A percentile compares a stretch with the other conserved stretches of the same genome.
phyloP scores from a whole-genome alignment of 371 early-diverging fungal species.

The Cokeromyces recurvatus region DNA sequence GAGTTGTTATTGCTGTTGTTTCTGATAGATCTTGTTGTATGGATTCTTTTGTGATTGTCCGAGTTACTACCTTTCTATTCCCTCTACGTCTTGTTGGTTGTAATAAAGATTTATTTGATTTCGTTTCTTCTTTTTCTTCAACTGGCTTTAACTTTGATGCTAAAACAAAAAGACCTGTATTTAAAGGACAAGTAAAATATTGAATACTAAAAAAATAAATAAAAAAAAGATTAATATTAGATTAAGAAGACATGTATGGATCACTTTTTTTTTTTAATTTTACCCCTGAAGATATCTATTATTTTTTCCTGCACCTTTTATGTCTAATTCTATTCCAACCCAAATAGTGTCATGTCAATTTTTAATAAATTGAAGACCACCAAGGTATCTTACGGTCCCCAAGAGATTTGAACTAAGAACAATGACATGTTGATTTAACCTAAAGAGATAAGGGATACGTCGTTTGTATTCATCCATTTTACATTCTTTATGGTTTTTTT shows the following conservation, averaged over 20 bases:
- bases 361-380: slow-evolving; percentile 10
- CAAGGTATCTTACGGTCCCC: slow-evolving; percentile 61
- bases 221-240: not conserved
- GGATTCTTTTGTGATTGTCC: too few species aligned
- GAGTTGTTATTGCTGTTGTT: too few species aligned
- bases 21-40: slow-evolving; percentile 16
- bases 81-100: not conserved
- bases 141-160: slow-evolving; percentile 44
- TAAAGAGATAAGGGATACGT: too few species aligned
- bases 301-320: slow-evolving; percentile 74
- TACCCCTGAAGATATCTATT: slow-evolving; percentile 74
- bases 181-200: slow-evolving; percentile 57
- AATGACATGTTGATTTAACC: slow-evolving; percentile 10
- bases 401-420: slow-evolving; percentile 4
- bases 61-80: too few species aligned
- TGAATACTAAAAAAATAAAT: slow-evolving; percentile 30
- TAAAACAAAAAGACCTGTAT: slow-evolving; percentile 67
- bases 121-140: slow-evolving; percentile 1
- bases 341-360: slow-evolving; percentile 41
- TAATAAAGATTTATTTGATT: slow-evolving; percentile 9
- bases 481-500: too few species aligned
- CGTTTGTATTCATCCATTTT: too few species aligned
- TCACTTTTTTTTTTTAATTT: slow-evolving; percentile 11
- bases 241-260: not conserved
- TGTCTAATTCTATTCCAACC: slow-evolving; percentile 80